phyloP scores from a whole-genome alignment of 441 rosid genomes.

The Theobroma grandiflorum region DNA sequence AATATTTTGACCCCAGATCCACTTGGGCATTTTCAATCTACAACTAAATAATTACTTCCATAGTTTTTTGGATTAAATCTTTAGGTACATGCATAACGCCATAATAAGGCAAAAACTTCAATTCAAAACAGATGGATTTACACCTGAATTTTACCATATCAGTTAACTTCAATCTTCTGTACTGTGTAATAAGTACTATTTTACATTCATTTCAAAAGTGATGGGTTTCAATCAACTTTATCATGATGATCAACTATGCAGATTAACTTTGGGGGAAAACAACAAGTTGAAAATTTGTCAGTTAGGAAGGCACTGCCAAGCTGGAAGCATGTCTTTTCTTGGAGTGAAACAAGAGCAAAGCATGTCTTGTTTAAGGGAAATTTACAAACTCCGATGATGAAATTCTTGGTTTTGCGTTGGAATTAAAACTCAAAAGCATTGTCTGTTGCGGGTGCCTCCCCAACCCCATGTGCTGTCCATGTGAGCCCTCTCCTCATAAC shows the following conservation, averaged over 20 bases:
- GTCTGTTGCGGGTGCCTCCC: conserved; percentile 32
- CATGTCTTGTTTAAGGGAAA: conserved; percentile 37
- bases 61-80: neutral
- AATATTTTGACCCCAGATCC: conserved; percentile 13
- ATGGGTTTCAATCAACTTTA: neutral
- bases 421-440: conserved; percentile 36
- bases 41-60: neutral
- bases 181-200: neutral
- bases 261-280: neutral
- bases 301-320: conserved; percentile 19
- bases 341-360: conserved; percentile 53
- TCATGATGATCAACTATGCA: too few species aligned
- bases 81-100: neutral
- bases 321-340: conserved; percentile 39
- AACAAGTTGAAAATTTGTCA: neutral
- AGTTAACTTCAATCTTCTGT: neutral
- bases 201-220: neutral
- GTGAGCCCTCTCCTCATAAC: conserved; percentile 36
- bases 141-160: neutral
- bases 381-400: neutral
- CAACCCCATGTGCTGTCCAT: conserved; percentile 56
- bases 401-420: conserved; percentile 20
- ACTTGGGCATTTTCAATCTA: neutral
- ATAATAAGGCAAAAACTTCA: neutral
- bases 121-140: neutral